phyloP scores from a whole-genome alignment of 2,329 filamentous ascomycete species.

The Aureobasidium pullulans region DNA sequence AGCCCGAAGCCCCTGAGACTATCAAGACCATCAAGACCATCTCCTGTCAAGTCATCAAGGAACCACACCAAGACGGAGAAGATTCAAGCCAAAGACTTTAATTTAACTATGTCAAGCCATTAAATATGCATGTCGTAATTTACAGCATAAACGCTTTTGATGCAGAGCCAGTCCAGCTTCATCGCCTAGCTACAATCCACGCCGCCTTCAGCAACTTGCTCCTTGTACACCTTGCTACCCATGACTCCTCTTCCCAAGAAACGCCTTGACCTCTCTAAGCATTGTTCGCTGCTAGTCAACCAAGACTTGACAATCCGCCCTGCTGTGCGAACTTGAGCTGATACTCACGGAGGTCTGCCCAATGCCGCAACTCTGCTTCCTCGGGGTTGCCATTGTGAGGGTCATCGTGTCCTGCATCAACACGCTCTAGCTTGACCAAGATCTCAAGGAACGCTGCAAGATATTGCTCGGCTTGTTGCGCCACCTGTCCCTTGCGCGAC shows the following conservation, averaged over 20 bases:
- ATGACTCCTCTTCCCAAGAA: neutral
- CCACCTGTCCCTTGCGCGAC: constrained; percentile 44
- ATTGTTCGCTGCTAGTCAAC: constrained; percentile 16
- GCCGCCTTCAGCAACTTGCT: neutral
- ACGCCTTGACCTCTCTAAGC: neutral
- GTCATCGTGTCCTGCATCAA: constrained; percentile 38
- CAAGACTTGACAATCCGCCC: constrained; percentile 45
- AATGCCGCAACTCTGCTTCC: constrained; percentile 66
- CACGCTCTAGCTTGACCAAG: constrained; percentile 64
- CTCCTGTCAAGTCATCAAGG: too few species aligned
- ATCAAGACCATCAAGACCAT: neutral
- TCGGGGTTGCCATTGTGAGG: constrained; percentile 46
- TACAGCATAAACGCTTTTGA: constrained; percentile 1
- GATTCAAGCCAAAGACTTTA: neutral
- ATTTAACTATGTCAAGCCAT: neutral
- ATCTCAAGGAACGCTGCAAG: constrained; percentile 67
- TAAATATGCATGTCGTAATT: neutral
- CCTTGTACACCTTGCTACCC: constrained; percentile 2
- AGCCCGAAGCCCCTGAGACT: constrained; percentile 2
- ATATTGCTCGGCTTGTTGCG: constrained; percentile 60
- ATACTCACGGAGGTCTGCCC: constrained; percentile 73
- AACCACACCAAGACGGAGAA: neutral
- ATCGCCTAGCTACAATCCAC: neutral
- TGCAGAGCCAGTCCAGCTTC: neutral
- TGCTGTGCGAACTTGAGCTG: constrained; percentile 64